Base-by-base conservation (phyloP, 2,329 filamentous ascomycete species). In the Amesomyces nigricolor region DNA sequence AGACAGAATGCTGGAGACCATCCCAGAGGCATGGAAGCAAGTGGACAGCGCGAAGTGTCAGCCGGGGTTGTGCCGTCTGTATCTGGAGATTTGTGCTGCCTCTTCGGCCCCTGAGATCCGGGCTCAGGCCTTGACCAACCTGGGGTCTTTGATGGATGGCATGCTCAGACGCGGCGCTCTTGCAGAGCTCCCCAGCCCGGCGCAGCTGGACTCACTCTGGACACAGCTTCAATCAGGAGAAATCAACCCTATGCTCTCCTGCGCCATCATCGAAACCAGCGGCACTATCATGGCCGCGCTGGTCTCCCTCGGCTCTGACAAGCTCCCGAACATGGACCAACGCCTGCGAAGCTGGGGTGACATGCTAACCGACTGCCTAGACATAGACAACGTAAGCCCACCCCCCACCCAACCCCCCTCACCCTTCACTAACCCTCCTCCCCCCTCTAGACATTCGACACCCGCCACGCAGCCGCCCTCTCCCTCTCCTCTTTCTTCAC, bases 401-500 rank as follows among this genome's bases (percentile, higher is more conserved):
- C 37, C 51, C 14, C 5, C 14, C 22, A 29, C n/a, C 30, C 8
- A 5, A 5, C 17, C n/a, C 16, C n/a, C 6, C 7, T 13, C 26
- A 10, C 10, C 10, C 22, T 8, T n/a, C 11, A 35, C 22, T 22
- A n/a, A 22, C 13, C 17, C 17, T 14, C 14, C 2, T 14, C 14
- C 5, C 49, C 16, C 49, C 10, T 30, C 51, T 58, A 85, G 80
- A 78, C 81, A 16, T 87, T 87, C 57, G 82, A 88, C 64, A 82
- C 78, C 0, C 81, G 87, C 48, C 74, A 81, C 63, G 80, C 86
- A 0, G 83, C 82, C 1, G 75, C 77, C 1, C 68, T 72, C 38
- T 80, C 85, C 1, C 72, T 88, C 13, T 66, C 65, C 38, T 78
- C 77, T 13, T 80, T 82, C 67, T 79, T 74, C 63, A 66, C 51